These are phyloP conservation scores for Tulasnella sp. DNA, from an alignment of 768 basidiomycete species.

Conservation along the genomic window DNA sequence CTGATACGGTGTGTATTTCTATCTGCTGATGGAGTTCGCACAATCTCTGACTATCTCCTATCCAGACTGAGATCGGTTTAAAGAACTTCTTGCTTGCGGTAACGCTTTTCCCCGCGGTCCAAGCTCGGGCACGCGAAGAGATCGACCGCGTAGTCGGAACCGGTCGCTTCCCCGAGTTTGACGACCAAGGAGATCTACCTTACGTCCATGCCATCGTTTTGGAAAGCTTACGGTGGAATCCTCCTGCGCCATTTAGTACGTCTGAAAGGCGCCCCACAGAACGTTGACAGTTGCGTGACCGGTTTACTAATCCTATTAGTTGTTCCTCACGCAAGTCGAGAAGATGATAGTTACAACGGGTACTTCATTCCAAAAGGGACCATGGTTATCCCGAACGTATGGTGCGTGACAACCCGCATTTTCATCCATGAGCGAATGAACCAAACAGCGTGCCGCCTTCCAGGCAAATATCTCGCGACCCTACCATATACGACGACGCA, in stretches of 20 bases:
- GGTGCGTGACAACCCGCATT: slow-evolving; percentile 30
- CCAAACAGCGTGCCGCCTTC: slow-evolving; percentile 25
- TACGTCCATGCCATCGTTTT: slow-evolving; percentile 19
- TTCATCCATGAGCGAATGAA: not conserved
- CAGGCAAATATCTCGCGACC: slow-evolving; percentile 42
- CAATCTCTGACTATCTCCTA: too few species aligned
- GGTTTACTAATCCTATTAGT: slow-evolving; percentile 33
- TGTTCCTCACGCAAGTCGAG: slow-evolving; percentile 34
- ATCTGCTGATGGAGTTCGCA: too few species aligned
- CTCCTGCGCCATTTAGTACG: not conserved
- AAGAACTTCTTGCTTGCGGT: too few species aligned
- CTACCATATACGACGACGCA: slow-evolving; percentile 49
- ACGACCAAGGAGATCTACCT: slow-evolving; percentile 12
- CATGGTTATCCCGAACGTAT: slow-evolving; percentile 41
- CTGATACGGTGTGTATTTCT: not conserved
- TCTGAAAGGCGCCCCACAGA: too few species aligned
- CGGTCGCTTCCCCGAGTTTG: not conserved
- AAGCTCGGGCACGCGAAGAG: slow-evolving; percentile 18
- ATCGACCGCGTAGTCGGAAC: slow-evolving; percentile 24
- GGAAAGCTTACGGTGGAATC: not conserved
- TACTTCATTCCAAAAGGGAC: slow-evolving; percentile 40
- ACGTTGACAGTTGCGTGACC: not conserved
- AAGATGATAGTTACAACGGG: slow-evolving; percentile 38
- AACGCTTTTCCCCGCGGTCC: not conserved
- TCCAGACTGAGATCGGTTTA: too few species aligned